A percentile compares a stretch with the other conserved stretches of the same genome.
These are phyloP conservation scores for Ettlia oleoabundans DNA, from an alignment of 139 green algal species.

Conservation along the genomic window DNA sequence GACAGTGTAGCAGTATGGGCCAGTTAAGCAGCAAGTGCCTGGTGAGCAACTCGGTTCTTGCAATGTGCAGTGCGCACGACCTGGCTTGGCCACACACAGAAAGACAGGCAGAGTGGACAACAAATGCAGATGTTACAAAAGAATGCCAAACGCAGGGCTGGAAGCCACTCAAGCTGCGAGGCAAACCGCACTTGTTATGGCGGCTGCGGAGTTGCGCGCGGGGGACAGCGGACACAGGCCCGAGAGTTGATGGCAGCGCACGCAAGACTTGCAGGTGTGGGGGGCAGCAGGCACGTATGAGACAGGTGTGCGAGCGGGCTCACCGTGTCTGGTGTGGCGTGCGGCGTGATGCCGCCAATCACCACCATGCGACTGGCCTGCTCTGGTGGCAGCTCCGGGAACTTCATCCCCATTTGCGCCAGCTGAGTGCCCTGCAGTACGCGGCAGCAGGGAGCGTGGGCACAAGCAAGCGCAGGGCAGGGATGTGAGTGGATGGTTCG, in stretches of 20 bases:
- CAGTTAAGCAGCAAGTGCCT: background rate
- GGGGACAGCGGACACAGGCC: too few relatives aligned
- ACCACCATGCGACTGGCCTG: conserved; percentile 45
- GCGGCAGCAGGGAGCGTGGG: background rate
- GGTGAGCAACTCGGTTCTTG: too few relatives aligned
- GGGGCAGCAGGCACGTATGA: too few relatives aligned
- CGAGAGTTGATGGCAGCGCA: too few relatives aligned
- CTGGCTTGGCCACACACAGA: too few relatives aligned
- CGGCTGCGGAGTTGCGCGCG: too few relatives aligned
- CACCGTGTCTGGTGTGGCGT: conserved; percentile 54
- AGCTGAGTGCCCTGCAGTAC: conserved; percentile 40
- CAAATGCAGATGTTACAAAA: background rate
- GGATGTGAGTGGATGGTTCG: background rate
- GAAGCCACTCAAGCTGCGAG: too few relatives aligned
- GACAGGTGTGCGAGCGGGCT: background rate
- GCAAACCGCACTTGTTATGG: too few relatives aligned
- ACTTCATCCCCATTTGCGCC: conserved; percentile 36
- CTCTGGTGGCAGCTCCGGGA: conserved; percentile 36
- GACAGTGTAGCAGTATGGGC: too few relatives aligned
- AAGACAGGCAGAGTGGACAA: background rate
- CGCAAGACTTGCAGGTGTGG: background rate
- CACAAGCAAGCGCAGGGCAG: background rate
- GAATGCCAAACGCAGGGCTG: too few relatives aligned
- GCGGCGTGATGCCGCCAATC: conserved; percentile 55
- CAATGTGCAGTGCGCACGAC: background rate